These are phyloP conservation scores for Canavalia gladiata DNA, from an alignment of 306 rosid species.

Conservation along the genomic window DNA sequence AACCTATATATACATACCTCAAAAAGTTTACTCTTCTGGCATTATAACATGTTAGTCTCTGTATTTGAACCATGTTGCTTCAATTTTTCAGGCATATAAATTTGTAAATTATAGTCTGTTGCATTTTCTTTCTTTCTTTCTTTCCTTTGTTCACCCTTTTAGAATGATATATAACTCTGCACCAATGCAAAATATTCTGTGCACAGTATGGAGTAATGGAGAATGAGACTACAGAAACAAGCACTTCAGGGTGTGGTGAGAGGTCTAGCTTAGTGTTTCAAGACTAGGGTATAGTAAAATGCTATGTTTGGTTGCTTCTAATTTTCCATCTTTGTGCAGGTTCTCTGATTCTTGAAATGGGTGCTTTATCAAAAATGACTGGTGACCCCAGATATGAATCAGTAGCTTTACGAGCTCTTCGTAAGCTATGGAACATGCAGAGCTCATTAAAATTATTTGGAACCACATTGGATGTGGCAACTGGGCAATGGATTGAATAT, in stretches of 20 bases:
- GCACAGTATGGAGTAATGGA: slow-evolving; percentile 97
- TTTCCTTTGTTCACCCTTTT: slow-evolving; percentile 39
- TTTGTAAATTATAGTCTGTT: slow-evolving; percentile 56
- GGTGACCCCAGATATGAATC: slow-evolving; percentile 86
- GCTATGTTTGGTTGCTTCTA: slow-evolving; percentile 47
- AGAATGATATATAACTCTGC: slow-evolving; percentile 83
- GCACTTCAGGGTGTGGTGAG: slow-evolving; percentile 99
- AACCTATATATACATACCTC: background rate
- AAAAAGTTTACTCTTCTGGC: background rate
- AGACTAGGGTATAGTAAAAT: slow-evolving; percentile 50
- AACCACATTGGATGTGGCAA: slow-evolving; percentile 84
- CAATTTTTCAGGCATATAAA: slow-evolving; percentile 48
- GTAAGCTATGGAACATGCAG: slow-evolving; percentile 90
- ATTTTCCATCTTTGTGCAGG: slow-evolving; percentile 63
- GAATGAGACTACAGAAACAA: slow-evolving; percentile 97
- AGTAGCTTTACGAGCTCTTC: slow-evolving; percentile 90
- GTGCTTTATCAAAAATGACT: slow-evolving; percentile 91
- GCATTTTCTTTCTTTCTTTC: slow-evolving; percentile 55
- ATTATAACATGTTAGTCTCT: slow-evolving; percentile 34
- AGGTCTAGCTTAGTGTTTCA: slow-evolving; percentile 63
- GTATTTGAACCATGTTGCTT: slow-evolving; percentile 47
- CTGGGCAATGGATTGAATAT: slow-evolving; percentile 93
- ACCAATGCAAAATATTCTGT: slow-evolving; percentile 84
- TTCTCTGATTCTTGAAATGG: slow-evolving; percentile 98
- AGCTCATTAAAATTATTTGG: slow-evolving; percentile 93